Evolutionary conservation across 1,284 basidiomycete genomes (phyloP).

Genomic region (Cryptococcus depauperatus): DNA sequence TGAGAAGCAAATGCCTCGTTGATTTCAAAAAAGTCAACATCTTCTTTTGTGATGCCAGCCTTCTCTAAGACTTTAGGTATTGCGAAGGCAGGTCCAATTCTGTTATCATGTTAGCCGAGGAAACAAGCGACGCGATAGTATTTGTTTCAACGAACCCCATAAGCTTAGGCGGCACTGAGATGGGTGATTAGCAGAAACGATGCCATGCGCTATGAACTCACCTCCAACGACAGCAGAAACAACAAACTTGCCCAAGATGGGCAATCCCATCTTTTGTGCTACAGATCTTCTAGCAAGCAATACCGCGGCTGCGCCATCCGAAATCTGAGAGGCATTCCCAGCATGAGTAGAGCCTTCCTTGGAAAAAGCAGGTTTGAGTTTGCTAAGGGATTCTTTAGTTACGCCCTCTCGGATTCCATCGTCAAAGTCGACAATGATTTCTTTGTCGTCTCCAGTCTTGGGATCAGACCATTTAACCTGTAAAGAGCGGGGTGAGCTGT

Average conservation of each 20-base stretch:
- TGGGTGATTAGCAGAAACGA: slow-evolving; percentile 1
- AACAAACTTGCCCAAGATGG: slow-evolving; percentile 88
- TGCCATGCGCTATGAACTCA: slow-evolving; percentile 7
- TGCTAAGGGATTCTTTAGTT: slow-evolving; percentile 72
- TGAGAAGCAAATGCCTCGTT: slow-evolving; percentile 86
- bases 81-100: slow-evolving; percentile 80
- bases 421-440: slow-evolving; percentile 73
- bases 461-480: slow-evolving; percentile 66
- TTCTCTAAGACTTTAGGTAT: slow-evolving; percentile 75
- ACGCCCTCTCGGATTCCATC: slow-evolving; percentile 91
- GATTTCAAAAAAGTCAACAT: slow-evolving; percentile 83
- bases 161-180: slow-evolving; percentile 62
- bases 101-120: slow-evolving; percentile 12
- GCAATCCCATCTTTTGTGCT: slow-evolving; percentile 80
- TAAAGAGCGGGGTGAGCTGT: slow-evolving; percentile 12
- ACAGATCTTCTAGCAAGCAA: slow-evolving; percentile 76
- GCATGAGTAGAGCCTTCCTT: slow-evolving; percentile 89
- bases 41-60: slow-evolving; percentile 61
- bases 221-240: slow-evolving; percentile 66
- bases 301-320: slow-evolving; percentile 95
- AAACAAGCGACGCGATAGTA: neutral
- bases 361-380: slow-evolving; percentile 89
- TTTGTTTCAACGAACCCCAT: slow-evolving; percentile 55
- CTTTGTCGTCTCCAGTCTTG: slow-evolving; percentile 71
- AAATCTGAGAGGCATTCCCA: slow-evolving; percentile 84